Percentiles rank a stretch among this genome's conserved stretches.
These are phyloP conservation scores for Vigna mungo DNA, from an alignment of 306 rosid species.

Conservation along the genomic window DNA sequence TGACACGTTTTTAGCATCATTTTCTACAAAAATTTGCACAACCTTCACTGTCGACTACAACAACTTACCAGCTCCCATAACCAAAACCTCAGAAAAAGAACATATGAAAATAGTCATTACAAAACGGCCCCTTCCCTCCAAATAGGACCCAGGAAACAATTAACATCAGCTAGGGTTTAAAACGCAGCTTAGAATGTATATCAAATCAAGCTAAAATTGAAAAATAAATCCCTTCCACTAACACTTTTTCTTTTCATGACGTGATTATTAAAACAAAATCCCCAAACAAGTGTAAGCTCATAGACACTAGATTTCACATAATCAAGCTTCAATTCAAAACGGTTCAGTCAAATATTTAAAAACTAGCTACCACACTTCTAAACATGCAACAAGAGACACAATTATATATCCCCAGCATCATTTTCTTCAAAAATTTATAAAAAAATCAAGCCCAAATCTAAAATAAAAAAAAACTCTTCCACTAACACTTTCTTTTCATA, in stretches of 20 bases:
- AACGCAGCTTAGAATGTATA: not conserved
- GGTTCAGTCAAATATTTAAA: not conserved
- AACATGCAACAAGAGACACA: slow-evolving; percentile 10
- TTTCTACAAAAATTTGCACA: not conserved
- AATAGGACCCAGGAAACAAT: not conserved
- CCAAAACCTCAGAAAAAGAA: not conserved
- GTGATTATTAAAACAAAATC: too few relatives aligned
- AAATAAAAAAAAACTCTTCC: not conserved
- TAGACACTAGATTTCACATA: slow-evolving; percentile 37
- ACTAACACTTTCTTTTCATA: not conserved
- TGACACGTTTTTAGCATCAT: not conserved
- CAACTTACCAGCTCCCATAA: not conserved
- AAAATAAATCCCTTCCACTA: not conserved
- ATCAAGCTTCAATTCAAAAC: slow-evolving; percentile 33
- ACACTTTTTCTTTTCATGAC: not conserved
- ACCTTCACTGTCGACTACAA: not conserved
- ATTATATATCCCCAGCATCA: not conserved
- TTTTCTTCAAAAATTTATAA: not conserved
- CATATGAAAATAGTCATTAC: not conserved
- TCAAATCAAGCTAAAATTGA: not conserved
- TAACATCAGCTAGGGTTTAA: not conserved
- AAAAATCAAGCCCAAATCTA: not conserved
- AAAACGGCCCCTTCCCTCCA: not conserved
- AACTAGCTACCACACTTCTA: not conserved
- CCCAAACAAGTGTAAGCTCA: too few relatives aligned